Conservation (phyloP, 2,329 filamentous ascomycete species). For the Xylaria sp. region DNA sequence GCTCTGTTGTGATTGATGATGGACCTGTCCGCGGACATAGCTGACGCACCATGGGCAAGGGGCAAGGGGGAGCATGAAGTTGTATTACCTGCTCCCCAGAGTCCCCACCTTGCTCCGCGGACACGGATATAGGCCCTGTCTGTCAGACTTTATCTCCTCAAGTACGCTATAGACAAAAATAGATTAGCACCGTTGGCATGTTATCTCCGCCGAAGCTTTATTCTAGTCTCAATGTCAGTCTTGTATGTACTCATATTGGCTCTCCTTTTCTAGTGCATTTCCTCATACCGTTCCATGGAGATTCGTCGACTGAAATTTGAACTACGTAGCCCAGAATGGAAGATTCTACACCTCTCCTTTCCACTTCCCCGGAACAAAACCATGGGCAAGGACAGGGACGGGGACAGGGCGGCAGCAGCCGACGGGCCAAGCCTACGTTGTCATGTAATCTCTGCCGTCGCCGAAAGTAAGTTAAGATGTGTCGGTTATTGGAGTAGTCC, state of each 20-base stretch:
- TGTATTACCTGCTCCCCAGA: too few species aligned
- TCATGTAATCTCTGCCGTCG: slow-evolving; percentile 29
- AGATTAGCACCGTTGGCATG: background rate
- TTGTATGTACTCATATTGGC: background rate
- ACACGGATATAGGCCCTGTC: slow-evolving; percentile 18
- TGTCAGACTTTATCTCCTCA: background rate
- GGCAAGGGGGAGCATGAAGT: too few species aligned
- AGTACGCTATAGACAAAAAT: background rate
- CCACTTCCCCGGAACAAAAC: background rate
- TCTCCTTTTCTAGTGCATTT: too few species aligned
- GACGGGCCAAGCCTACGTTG: slow-evolving; percentile 16
- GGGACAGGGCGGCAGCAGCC: slow-evolving; percentile 3
- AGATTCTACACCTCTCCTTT: background rate
- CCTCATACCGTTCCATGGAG: too few species aligned
- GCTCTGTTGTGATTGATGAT: background rate
- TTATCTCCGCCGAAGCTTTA: too few species aligned
- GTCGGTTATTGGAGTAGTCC: too few species aligned
- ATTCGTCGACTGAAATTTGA: too few species aligned
- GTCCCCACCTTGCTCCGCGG: slow-evolving; percentile 11
- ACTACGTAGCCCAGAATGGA: slow-evolving; percentile 2
- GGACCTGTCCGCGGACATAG: background rate
- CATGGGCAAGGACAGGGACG: slow-evolving; percentile 14
- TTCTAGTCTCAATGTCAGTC: too few species aligned
- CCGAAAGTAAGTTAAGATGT: slow-evolving; percentile 27
- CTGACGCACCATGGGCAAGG: background rate